A percentile compares a stretch with the other conserved stretches of the same genome.
Conservation (phyloP, 73 alveolate genomes). For the Tetrahymena malaccensis region DNA sequence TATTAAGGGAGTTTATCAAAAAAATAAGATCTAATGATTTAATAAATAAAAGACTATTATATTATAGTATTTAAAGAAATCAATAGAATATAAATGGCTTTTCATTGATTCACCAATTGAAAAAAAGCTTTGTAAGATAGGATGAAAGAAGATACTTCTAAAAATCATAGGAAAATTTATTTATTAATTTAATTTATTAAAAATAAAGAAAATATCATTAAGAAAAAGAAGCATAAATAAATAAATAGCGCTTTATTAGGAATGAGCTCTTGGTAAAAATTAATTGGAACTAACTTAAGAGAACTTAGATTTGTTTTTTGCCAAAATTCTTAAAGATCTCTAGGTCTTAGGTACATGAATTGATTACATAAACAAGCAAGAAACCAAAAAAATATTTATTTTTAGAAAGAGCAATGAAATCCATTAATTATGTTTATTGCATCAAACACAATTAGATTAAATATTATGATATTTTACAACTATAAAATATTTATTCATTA, state of each 20-base stretch:
- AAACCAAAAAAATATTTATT: neutral
- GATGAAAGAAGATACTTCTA: neutral
- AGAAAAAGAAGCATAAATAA: neutral
- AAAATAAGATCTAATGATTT: neutral
- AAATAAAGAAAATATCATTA: neutral
- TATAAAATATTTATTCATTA: neutral
- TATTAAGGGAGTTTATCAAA: too few species aligned
- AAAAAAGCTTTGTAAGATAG: neutral
- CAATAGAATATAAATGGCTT: neutral
- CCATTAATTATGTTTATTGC: neutral
- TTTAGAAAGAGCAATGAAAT: neutral
- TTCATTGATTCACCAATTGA: neutral
- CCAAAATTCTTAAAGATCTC: slow-evolving; percentile 51
- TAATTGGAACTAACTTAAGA: slow-evolving; percentile 55
- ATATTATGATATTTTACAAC: neutral
- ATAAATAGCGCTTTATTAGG: neutral
- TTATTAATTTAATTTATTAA: neutral
- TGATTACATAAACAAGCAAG: neutral
- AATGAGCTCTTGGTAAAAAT: slow-evolving; percentile 57
- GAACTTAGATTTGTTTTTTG: slow-evolving; percentile 74
- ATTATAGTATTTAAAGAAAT: neutral
- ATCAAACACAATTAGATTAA: neutral
- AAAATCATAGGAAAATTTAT: neutral
- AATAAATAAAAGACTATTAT: too few species aligned
- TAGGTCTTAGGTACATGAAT: slow-evolving; percentile 49